Evolutionary conservation across 2,329 filamentous ascomycete species (phyloP).

Genomic region (Ophiostoma sp.): DNA sequence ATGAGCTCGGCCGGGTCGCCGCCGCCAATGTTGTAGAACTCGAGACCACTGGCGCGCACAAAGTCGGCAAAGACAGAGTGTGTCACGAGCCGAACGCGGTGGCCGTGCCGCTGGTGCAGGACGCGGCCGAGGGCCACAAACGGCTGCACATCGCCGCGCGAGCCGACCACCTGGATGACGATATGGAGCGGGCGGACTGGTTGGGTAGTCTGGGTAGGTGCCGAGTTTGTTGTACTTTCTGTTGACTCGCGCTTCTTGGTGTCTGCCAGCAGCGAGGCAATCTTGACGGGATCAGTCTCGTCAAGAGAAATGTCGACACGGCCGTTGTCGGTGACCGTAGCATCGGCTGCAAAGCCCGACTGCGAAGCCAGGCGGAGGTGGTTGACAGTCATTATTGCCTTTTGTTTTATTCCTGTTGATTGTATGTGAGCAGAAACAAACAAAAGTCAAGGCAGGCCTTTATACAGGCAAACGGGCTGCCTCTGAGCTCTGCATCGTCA

Average conservation of each 20-base stretch:
- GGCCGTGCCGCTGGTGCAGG: slow-evolving; percentile 59
- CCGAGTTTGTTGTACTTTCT: slow-evolving; percentile 39
- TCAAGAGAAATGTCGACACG: slow-evolving; percentile 76
- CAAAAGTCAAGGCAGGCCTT: background rate
- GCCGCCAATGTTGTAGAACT: slow-evolving; percentile 67
- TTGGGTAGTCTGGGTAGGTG: slow-evolving; percentile 31
- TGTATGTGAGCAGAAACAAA: background rate
- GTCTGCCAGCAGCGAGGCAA: slow-evolving; percentile 56
- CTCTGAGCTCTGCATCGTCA: background rate
- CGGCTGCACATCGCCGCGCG: slow-evolving; percentile 69
- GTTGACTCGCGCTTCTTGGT: background rate
- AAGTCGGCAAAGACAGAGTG: slow-evolving; percentile 64
- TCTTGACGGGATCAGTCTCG: slow-evolving; percentile 55
- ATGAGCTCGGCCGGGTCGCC: slow-evolving; percentile 70
- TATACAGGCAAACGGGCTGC: background rate
- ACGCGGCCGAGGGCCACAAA: slow-evolving; percentile 65
- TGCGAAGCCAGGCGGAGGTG: slow-evolving; percentile 53
- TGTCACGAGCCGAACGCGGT: slow-evolving; percentile 68
- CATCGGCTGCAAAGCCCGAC: slow-evolving; percentile 58
- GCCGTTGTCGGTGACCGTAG: slow-evolving; percentile 60
- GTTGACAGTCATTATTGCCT: slow-evolving; percentile 34
- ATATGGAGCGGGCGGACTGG: slow-evolving; percentile 50
- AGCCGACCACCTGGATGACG: slow-evolving; percentile 70
- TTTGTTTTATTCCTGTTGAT: background rate
- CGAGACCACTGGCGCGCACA: slow-evolving; percentile 61